These are phyloP conservation scores for Bipolaris oryzae DNA, from an alignment of 2,329 filamentous ascomycete species.

Conservation along the genomic window DNA sequence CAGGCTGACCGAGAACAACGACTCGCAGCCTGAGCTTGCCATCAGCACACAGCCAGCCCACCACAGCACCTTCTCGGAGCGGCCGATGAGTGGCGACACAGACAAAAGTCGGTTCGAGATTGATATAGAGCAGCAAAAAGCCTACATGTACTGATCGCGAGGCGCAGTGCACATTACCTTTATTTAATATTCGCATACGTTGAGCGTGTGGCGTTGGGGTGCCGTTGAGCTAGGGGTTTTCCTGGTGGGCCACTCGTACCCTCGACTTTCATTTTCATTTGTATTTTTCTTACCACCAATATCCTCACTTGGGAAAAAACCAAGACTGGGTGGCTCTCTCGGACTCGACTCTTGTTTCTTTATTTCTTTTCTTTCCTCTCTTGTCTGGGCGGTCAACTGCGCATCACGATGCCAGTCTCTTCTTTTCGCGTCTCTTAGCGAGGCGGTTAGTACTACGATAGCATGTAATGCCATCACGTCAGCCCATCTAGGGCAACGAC, in stretches of 20 bases:
- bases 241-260: slow-evolving; percentile 14
- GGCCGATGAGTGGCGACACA: slow-evolving; percentile 44
- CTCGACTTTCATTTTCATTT: slow-evolving; percentile 10
- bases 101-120: slow-evolving; percentile 44
- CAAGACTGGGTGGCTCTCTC: slow-evolving; percentile 21
- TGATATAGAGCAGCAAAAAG: slow-evolving; percentile 46
- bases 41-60: slow-evolving; percentile 18
- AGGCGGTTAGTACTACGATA: slow-evolving; percentile 10
- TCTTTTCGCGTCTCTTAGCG: neutral
- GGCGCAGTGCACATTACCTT: slow-evolving; percentile 19
- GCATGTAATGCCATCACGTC: slow-evolving; percentile 13
- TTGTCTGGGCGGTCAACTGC: slow-evolving; percentile 12
- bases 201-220: slow-evolving; percentile 18
- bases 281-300: slow-evolving; percentile 18
- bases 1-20: slow-evolving; percentile 35
- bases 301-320: slow-evolving; percentile 13
- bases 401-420: slow-evolving; percentile 5
- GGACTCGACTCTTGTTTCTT: slow-evolving; percentile 17
- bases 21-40: slow-evolving; percentile 32
- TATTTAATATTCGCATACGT: slow-evolving; percentile 25
- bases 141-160: slow-evolving; percentile 43
- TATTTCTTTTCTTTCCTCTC: neutral
- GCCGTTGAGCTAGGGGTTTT: slow-evolving; percentile 24
- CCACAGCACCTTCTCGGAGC: slow-evolving; percentile 25
- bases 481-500: neutral